Base-by-base conservation (phyloP, 495 filamentous ascomycete genomes). In the Daldinia bambusicola region DNA sequence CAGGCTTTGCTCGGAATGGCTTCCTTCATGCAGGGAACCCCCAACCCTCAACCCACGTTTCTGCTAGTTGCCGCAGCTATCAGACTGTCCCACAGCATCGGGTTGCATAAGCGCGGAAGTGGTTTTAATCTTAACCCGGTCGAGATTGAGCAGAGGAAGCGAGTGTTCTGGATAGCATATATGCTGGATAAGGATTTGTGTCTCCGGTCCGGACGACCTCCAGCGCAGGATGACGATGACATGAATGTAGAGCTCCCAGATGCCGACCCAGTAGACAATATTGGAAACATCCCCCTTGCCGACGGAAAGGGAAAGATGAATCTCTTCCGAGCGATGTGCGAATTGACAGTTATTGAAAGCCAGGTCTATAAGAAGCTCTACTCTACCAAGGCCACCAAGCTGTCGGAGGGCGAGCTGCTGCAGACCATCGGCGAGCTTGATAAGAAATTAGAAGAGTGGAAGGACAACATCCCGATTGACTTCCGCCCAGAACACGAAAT, bases 91-190 rank as follows among this genome's bases (percentile, higher is more conserved):
- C 94, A 97, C 74, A 97, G 90, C 78, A 98, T 99, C 71, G 95
- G 95, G 26, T 84, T 99, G 50, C 95, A 99, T 80, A 98, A 97
- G 78, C 87, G 91, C 63, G 95, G 94, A 14, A 93, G 91, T 30
- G 91, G 90, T 1, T 98, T 98, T 78, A 94, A 94, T 66, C 83
- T 99, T 45, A 97, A 94, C 73, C 88, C 89, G 13, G 89, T 93
- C 18, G 95, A 99, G 76, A 90, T 94, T 50, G 96, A 99, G 78
- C 95, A 99, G 79, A 87, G 95, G 36, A 97, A 97, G 81, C 84
- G 95, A 69, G 95, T 98, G 2, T 99, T 98, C 74, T 99, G 95
- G 95, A 97, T 99, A 74, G 94, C 92, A 12, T 99, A 99, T 75
- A 89, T 97, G 81, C 81, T 98, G 31, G 95, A 99, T 76, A 97